Evolutionary conservation across 208 protist species (phyloP).

Genomic region (Trypanosoma vivax): DNA sequence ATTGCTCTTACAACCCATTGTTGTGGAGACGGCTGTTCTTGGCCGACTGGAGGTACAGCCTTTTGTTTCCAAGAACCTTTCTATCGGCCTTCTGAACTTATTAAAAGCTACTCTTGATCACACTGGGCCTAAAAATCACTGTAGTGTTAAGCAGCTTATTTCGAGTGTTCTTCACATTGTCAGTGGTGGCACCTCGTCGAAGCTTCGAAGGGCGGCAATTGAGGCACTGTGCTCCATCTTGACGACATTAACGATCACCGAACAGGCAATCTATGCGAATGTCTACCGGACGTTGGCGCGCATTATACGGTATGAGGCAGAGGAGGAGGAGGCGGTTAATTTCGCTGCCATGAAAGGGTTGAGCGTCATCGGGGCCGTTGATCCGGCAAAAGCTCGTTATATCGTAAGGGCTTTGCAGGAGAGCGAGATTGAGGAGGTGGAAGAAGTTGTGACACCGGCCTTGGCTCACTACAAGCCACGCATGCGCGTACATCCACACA

Average conservation of each 20-base stretch:
- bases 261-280: constrained; percentile 37
- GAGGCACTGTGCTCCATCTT: constrained; percentile 73
- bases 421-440: constrained; percentile 75
- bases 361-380: constrained; percentile 77
- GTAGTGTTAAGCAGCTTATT: constrained; percentile 39
- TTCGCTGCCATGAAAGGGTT: constrained; percentile 65
- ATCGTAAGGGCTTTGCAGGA: constrained; percentile 60
- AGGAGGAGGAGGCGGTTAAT: constrained; percentile 66
- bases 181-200: constrained; percentile 67
- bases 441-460: constrained; percentile 70
- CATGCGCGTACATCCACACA: constrained; percentile 55
- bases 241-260: constrained; percentile 52
- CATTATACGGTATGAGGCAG: constrained; percentile 71
- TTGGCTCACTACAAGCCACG: constrained; percentile 73
- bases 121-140: constrained; percentile 48
- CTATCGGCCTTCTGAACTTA: constrained; percentile 60
- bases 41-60: constrained; percentile 50
- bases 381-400: constrained; percentile 64
- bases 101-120: constrained; percentile 70
- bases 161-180: constrained; percentile 59
- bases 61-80: constrained; percentile 70
- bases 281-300: constrained; percentile 69
- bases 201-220: constrained; percentile 52
- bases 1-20: constrained; percentile 54
- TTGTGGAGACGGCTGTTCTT: constrained; percentile 60